These are phyloP conservation scores for Ligustrum vulgare DNA, from an alignment of 257 asterid species.

Conservation along the genomic window DNA sequence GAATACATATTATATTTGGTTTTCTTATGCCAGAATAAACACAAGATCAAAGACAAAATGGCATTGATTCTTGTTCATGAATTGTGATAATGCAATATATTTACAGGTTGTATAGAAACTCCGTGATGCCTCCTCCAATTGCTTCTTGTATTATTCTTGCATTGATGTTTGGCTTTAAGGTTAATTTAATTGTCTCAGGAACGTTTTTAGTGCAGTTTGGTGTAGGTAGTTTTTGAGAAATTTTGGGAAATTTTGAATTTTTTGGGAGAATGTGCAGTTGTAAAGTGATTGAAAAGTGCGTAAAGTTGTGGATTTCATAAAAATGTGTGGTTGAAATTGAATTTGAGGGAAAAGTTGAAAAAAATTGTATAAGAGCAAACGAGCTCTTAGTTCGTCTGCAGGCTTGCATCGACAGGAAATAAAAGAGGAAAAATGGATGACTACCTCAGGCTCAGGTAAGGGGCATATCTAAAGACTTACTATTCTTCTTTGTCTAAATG, in stretches of 20 bases:
- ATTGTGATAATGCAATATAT: too few relatives aligned
- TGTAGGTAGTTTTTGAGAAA: too few relatives aligned
- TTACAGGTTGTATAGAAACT: too few relatives aligned
- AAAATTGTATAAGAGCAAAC: too few relatives aligned
- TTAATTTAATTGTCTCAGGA: neutral
- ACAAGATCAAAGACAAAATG: neutral
- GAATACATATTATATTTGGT: neutral
- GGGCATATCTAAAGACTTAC: neutral
- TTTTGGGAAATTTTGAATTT: too few relatives aligned
- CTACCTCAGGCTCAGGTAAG: neutral
- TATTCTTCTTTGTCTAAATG: neutral
- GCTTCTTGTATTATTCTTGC: neutral
- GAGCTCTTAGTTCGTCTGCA: too few relatives aligned
- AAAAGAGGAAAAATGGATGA: neutral
- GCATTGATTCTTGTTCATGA: neutral
- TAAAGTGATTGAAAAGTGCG: too few relatives aligned
- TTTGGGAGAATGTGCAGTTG: too few relatives aligned
- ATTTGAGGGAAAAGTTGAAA: too few relatives aligned
- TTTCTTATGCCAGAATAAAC: neutral
- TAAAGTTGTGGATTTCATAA: too few relatives aligned
- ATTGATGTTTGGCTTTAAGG: neutral
- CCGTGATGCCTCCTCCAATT: neutral
- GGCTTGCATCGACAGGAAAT: neutral
- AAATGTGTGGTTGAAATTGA: too few relatives aligned
- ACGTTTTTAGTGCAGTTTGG: too few relatives aligned